Conservation (phyloP, 139 green algal genomes). For the Picochlorum costavermella region DNA sequence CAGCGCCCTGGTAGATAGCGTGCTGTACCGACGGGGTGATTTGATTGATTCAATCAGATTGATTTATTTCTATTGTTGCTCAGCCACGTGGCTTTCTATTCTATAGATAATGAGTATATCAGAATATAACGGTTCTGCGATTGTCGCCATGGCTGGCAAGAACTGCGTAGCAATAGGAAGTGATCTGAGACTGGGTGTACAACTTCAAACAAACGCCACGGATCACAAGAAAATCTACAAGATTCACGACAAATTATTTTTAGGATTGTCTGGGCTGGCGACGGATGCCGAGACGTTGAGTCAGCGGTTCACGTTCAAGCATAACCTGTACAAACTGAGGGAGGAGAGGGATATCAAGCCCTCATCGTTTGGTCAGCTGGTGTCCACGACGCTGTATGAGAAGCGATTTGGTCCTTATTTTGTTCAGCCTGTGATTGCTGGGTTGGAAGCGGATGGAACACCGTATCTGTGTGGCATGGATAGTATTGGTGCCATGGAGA, state of each 20-base stretch:
- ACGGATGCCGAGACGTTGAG: slow-evolving; percentile 89
- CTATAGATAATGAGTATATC: slow-evolving; percentile 51
- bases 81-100: not conserved
- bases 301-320: slow-evolving; percentile 79
- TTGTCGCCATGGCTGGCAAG: slow-evolving; percentile 82
- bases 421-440: slow-evolving; percentile 84
- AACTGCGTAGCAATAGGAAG: slow-evolving; percentile 95
- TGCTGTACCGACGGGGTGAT: too few species aligned
- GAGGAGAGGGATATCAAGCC: slow-evolving; percentile 96
- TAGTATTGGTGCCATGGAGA: slow-evolving; percentile 89
- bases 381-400: slow-evolving; percentile 93
- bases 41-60: not conserved
- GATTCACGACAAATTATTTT: slow-evolving; percentile 91
- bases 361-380: slow-evolving; percentile 80
- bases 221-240: slow-evolving; percentile 87
- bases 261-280: slow-evolving; percentile 84
- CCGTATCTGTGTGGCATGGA: slow-evolving; percentile 95
- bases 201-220: slow-evolving; percentile 92
- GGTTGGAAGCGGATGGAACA: slow-evolving; percentile 77
- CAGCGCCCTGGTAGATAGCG: too few species aligned
- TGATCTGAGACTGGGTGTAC: slow-evolving; percentile 92
- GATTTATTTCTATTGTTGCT: not conserved
- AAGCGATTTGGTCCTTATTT: slow-evolving; percentile 88
- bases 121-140: slow-evolving; percentile 91
- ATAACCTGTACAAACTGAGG: slow-evolving; percentile 97